Evolutionary conservation across 2,329 filamentous ascomycete genomes (phyloP).

Genomic region (Canariomyces notabilis): DNA sequence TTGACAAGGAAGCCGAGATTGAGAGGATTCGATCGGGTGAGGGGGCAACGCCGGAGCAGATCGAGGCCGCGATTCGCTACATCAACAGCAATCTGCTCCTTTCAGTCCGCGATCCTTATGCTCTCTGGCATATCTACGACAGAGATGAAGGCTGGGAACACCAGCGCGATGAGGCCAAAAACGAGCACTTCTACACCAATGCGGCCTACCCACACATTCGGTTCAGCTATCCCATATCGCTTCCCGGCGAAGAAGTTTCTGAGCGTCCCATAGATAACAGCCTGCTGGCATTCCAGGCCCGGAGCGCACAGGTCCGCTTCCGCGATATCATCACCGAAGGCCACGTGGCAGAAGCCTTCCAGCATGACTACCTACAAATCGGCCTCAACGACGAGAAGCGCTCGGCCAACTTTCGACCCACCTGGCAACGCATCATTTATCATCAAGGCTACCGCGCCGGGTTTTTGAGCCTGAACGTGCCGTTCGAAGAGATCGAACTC

Average conservation of each 20-base stretch:
- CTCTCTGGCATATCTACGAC: conserved; percentile 5
- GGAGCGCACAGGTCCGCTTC: conserved; percentile 3
- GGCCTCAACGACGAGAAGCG: background rate
- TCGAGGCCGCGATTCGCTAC: background rate
- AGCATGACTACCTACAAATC: conserved; percentile 9
- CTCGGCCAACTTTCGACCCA: background rate
- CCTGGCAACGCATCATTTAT: conserved; percentile 12
- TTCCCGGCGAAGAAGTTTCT: conserved; percentile 2
- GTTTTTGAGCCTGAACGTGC: conserved; percentile 7
- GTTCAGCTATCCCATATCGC: conserved; percentile 11
- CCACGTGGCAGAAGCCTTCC: background rate
- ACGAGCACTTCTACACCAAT: conserved; percentile 13
- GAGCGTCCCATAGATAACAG: background rate
- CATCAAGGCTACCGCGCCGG: conserved; percentile 17
- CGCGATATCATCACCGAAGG: conserved; percentile 6
- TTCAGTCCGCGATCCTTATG: background rate
- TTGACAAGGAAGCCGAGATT: background rate
- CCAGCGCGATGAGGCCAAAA: background rate
- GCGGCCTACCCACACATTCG: conserved; percentile 12
- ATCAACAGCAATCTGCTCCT: background rate
- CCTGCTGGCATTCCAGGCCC: conserved; percentile 7
- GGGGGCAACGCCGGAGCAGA: background rate
- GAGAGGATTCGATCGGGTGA: background rate
- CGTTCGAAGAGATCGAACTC: background rate
- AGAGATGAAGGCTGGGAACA: conserved; percentile 4